Conservation (phyloP, 306 rosid genomes). For the Abrus pulchellus region DNA sequence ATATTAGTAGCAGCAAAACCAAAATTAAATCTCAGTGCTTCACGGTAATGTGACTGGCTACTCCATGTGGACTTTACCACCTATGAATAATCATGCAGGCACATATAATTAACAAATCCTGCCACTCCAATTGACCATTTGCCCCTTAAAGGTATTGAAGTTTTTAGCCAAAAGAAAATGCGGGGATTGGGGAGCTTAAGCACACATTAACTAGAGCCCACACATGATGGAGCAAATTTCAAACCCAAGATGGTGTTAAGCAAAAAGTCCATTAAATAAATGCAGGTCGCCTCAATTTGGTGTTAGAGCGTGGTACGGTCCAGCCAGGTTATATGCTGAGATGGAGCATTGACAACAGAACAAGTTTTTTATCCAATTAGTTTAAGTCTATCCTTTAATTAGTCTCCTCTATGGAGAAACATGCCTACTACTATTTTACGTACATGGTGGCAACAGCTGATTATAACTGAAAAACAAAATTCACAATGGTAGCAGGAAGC, state of each 20-base stretch:
- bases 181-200: neutral
- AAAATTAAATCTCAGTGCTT: neutral
- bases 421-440: neutral
- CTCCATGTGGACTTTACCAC: slow-evolving; percentile 1
- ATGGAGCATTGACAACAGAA: neutral
- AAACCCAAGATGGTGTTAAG: slow-evolving; percentile 17
- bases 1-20: neutral
- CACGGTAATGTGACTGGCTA: slow-evolving; percentile 17
- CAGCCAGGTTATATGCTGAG: slow-evolving; percentile 14
- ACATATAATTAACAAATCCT: slow-evolving; percentile 4
- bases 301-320: no score
- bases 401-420: neutral
- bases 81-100: neutral
- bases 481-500: slow-evolving; percentile 9
- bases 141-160: neutral
- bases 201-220: slow-evolving; percentile 16
- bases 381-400: neutral
- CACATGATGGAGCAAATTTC: slow-evolving; percentile 31
- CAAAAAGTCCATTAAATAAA: slow-evolving; percentile 9
- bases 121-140: neutral
- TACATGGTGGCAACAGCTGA: slow-evolving; percentile 12
- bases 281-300: neutral
- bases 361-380: neutral
- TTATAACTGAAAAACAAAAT: neutral
- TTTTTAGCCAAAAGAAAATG: neutral